Base-by-base conservation (phyloP, 176 grass and related monocot species). In the Urochloa ruziziensis region DNA sequence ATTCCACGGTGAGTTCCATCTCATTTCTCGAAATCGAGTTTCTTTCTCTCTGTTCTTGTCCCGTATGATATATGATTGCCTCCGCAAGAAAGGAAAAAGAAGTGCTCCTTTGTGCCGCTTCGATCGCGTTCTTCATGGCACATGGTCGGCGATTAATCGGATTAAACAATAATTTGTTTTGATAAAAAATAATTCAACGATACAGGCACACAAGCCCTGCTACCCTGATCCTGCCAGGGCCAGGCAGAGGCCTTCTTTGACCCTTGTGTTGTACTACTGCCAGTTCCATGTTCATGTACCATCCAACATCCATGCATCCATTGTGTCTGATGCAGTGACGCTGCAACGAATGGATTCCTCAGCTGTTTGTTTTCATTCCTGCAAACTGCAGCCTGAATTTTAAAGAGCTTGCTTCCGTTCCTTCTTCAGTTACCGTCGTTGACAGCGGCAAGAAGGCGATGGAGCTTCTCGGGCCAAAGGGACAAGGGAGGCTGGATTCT, bases 371-470 rank as follows among this genome's bases (percentile, higher is more conserved):
- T 48, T n/a, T 32, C 24, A 32, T 33, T 7, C 60, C 40, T 79
- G 47, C 48, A 74, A 35, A 3, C 7, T 63, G 19, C 69, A 72
- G 46, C 30, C 34, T 58, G 46, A 86, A 73, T 23, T 37, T 40
- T n/a, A n/a, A 71, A 58, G 46, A 12, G n/a, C 29, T 23, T 7
- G 25, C 16, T 34, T 66, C 52, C 10, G 4, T 36, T 72, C 59
- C 24, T 81, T 17, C 79, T 89, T 77, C 92, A 98, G 95, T 98
- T 30, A 93, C 90, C 72, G 23, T 89, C 8, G 95, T 98, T 18
- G 92, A 95, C 82, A 95, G 92, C 74, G 95, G 90, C 54, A 75
- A 88, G 82, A 98, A 98, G 82, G 95, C 95, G 40, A 91, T 98
- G 84, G 92, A 98, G 88, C 63, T 90, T 76, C 92, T 98, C 60